A percentile compares a stretch with the other conserved stretches of the same genome.
Conservation (phyloP, 371 early-diverging fungal genomes). For the Mortierella sp. region DNA sequence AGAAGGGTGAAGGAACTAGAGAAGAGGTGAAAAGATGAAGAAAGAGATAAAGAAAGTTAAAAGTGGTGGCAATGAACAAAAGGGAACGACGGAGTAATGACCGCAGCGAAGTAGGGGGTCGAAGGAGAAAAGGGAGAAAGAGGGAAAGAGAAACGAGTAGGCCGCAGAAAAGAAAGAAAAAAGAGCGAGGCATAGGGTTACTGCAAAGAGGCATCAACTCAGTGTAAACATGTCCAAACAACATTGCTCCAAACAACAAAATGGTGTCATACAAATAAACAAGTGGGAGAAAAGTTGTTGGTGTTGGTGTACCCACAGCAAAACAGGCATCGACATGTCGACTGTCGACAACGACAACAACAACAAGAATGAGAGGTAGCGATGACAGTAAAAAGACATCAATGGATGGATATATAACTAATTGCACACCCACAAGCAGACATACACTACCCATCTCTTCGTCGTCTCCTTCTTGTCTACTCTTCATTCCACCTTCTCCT, state of each 20-base stretch:
- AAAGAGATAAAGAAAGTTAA: background rate
- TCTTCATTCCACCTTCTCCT: too few relatives aligned
- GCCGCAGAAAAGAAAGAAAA: background rate
- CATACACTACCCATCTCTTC: background rate
- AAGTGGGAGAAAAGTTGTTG: background rate
- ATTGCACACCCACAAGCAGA: background rate
- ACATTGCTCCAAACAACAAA: background rate
- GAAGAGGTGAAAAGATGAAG: background rate
- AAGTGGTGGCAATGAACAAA: background rate
- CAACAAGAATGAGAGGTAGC: background rate
- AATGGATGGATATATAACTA: background rate
- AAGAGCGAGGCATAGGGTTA: background rate
- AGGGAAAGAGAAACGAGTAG: background rate
- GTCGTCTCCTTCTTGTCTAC: background rate
- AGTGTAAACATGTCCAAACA: background rate
- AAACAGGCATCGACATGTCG: background rate
- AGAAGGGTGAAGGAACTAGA: background rate
- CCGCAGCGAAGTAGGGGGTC: background rate
- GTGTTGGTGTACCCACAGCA: background rate
- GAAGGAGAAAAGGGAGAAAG: background rate
- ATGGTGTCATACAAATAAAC: background rate
- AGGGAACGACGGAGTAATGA: background rate
- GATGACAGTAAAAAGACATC: too few relatives aligned
- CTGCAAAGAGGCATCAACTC: background rate
- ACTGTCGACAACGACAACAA: background rate